These are phyloP conservation scores for Sugiyamaella valdiviana DNA, from an alignment of 805 yeast species.

Conservation along the genomic window DNA sequence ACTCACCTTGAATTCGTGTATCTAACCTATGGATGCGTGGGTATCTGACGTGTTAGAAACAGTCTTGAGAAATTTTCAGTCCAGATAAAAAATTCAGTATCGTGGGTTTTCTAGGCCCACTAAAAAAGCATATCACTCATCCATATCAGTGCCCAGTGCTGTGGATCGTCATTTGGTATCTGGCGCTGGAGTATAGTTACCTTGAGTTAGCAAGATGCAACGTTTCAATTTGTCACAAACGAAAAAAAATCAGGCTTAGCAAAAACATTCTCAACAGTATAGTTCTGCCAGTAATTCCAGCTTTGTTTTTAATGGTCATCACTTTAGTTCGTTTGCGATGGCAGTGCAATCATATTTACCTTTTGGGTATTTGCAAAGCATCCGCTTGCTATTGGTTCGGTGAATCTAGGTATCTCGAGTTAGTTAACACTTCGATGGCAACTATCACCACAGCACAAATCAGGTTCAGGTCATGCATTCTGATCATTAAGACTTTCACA, in stretches of 20 bases:
- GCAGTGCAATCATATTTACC: slow-evolving; percentile 5
- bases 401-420: background rate
- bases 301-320: slow-evolving; percentile 66
- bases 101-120: slow-evolving; percentile 99
- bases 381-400: background rate
- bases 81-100: slow-evolving; percentile 50
- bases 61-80: slow-evolving; percentile 16
- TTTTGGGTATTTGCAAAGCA: slow-evolving; percentile 15
- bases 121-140: slow-evolving; percentile 90
- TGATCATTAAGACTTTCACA: slow-evolving; percentile 52
- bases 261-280: slow-evolving; percentile 67
- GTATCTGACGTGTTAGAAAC: background rate
- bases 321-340: slow-evolving; percentile 12
- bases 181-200: background rate
- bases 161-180: slow-evolving; percentile 61
- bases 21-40: background rate
- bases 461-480: slow-evolving; percentile 23
- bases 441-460: background rate
- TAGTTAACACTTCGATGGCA: slow-evolving; percentile 1
- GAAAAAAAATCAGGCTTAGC: slow-evolving; percentile 36
- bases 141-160: slow-evolving; percentile 98
- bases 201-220: slow-evolving; percentile 15
- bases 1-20: background rate
- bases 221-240: background rate
- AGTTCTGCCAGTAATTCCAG: slow-evolving; percentile 99